phyloP scores from a whole-genome alignment of 495 filamentous ascomycete species.

The Copromyces sp. region DNA sequence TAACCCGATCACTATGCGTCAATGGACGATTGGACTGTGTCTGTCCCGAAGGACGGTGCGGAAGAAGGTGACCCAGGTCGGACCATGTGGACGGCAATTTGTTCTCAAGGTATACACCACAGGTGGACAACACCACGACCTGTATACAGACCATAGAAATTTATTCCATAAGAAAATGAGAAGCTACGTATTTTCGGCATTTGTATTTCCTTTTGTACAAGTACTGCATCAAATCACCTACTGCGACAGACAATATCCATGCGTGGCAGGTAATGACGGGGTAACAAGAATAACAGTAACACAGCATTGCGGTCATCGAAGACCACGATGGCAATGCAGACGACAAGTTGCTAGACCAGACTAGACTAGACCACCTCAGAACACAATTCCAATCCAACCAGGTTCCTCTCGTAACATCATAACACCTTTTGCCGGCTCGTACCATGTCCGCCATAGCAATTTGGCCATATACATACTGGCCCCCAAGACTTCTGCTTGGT shows the following conservation, averaged over 20 bases:
- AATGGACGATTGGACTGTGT: not conserved
- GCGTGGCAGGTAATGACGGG: not conserved
- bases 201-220: not conserved
- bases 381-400: not conserved
- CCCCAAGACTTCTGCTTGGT: not conserved
- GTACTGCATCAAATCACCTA: not conserved
- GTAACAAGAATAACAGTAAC: not conserved
- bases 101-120: not conserved
- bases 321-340: not conserved
- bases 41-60: not conserved
- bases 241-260: not conserved
- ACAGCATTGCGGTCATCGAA: not conserved
- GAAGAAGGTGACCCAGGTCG: not conserved
- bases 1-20: not conserved
- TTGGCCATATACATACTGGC: not conserved
- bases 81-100: not conserved
- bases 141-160: not conserved
- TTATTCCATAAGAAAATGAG: not conserved
- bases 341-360: not conserved
- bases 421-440: not conserved
- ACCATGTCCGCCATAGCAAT: not conserved
- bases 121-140: not conserved
- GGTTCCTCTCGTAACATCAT: not conserved
- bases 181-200: not conserved
- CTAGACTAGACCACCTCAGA: not conserved